Percentiles rank a stretch among this genome's conserved stretches.
These are phyloP conservation scores for Penicillium tannophilum DNA, from an alignment of 495 filamentous ascomycete species.

Conservation along the genomic window DNA sequence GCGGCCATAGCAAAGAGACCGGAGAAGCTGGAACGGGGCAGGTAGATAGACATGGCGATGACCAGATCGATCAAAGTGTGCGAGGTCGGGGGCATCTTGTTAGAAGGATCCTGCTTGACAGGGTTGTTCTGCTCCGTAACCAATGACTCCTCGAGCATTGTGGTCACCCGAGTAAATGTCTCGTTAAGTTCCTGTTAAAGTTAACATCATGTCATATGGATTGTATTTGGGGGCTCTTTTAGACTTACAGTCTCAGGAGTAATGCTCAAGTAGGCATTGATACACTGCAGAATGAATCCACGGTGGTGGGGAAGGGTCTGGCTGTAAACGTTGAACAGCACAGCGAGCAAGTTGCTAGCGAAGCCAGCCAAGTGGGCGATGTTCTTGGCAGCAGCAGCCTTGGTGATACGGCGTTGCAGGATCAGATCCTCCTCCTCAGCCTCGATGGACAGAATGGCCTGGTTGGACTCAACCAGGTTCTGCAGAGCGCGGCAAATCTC, in stretches of 20 bases:
- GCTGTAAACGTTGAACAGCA: slow-evolving; percentile 97
- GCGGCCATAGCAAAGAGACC: slow-evolving; percentile 82
- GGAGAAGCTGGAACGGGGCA: slow-evolving; percentile 79
- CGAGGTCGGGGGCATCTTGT: slow-evolving; percentile 85
- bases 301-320: slow-evolving; percentile 91
- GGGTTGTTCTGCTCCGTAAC: slow-evolving; percentile 54
- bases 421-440: slow-evolving; percentile 67
- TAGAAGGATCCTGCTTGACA: slow-evolving; percentile 59
- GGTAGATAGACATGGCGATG: slow-evolving; percentile 91
- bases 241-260: slow-evolving; percentile 61
- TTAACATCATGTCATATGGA: background rate
- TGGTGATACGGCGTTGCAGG: slow-evolving; percentile 70
- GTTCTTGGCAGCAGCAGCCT: slow-evolving; percentile 72
- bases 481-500: slow-evolving; percentile 86
- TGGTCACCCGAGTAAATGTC: slow-evolving; percentile 82
- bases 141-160: slow-evolving; percentile 78
- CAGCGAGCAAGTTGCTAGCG: slow-evolving; percentile 84
- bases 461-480: slow-evolving; percentile 86
- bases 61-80: slow-evolving; percentile 96
- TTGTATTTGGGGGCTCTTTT: too few species aligned
- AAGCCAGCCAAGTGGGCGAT: slow-evolving; percentile 75
- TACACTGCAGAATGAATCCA: slow-evolving; percentile 85
- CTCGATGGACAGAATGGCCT: slow-evolving; percentile 65
- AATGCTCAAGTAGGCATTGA: slow-evolving; percentile 92
- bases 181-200: slow-evolving; percentile 68